A percentile compares a stretch with the other conserved stretches of the same genome.
Evolutionary conservation across 2,329 filamentous ascomycete species (phyloP).

Genomic region (Penicillium sp.): DNA sequence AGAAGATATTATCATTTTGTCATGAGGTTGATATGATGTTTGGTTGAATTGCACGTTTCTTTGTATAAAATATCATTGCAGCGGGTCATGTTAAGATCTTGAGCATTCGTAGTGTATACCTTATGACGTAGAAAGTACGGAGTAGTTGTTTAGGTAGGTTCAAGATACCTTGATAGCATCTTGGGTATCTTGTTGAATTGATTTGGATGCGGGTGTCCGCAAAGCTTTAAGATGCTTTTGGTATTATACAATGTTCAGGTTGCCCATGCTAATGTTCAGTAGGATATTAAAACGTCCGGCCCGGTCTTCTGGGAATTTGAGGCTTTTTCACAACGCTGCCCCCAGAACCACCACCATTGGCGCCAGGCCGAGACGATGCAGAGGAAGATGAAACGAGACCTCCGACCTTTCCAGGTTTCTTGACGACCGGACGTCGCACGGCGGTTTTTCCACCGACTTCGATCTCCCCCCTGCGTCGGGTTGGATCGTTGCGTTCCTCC

Average conservation of each 20-base stretch:
- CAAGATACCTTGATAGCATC: background rate
- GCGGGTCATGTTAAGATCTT: slow-evolving; percentile 1
- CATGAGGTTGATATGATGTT: background rate
- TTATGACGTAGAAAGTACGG: background rate
- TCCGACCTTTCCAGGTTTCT: slow-evolving; percentile 29
- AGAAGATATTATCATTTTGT: background rate
- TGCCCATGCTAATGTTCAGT: background rate
- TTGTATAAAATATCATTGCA: slow-evolving; percentile 12
- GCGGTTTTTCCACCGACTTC: slow-evolving; percentile 35
- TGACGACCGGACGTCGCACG: slow-evolving; percentile 35
- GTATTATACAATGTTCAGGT: background rate
- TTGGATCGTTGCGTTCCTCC: slow-evolving; percentile 35
- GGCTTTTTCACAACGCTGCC: slow-evolving; percentile 44
- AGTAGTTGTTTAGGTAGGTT: background rate
- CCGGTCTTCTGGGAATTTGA: slow-evolving; percentile 33
- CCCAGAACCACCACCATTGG: slow-evolving; percentile 20
- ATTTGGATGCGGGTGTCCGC: background rate
- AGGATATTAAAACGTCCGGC: slow-evolving; percentile 30
- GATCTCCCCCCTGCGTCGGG: slow-evolving; percentile 36
- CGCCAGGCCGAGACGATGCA: slow-evolving; percentile 21
- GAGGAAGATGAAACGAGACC: slow-evolving; percentile 32
- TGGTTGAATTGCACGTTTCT: slow-evolving; percentile 4
- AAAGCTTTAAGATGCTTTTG: background rate
- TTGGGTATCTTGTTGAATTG: background rate
- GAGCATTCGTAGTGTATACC: background rate